Evolutionary conservation across 1,284 basidiomycete genomes (phyloP), one percentile per base, ranked within the genome.

Genomic region (Malassezia dermatis): DNA sequence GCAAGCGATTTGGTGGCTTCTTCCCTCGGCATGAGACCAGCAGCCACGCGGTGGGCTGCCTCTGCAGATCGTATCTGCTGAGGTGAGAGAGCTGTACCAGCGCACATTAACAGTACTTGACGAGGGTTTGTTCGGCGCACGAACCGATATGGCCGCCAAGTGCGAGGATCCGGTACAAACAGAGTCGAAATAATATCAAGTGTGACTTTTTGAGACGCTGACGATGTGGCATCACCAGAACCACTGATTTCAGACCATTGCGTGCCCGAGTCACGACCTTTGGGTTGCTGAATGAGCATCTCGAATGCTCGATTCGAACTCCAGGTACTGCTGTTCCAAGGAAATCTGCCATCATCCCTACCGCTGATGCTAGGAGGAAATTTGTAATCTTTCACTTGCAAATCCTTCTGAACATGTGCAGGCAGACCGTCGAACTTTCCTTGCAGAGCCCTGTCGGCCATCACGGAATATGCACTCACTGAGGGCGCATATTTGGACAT

Each of bases 101-200:
- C 62, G 24, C 62, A 62, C 3, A 74, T 51, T 17, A 74, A 57
- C 21, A 74, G 65, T 54, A 71, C 53, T 57, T 74, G 71, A 1
- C 69, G 61, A 4, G 71, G 71, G 46, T 72, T 67, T 6, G 61
- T 61, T 23, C 71, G 63, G 21, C 71, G 63, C 19, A 74, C 69
- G 27, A 67, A 63, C 1, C 71, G 62, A 28, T 70, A 59, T 21
- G 71, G 67, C 21, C 61, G 59, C 63, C 61, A 70, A 0, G 61
- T 57, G 27, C 71, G 56, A 3, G 71, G 69, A 42, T 73, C 71
- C 1, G 69, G 63, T 1, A 69, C 55, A 34, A 73, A 73, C 3
- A 71, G 58, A 34, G 64, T 60, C 11, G 17, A 4, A 12, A 57
- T 34, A 21, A 34, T 43, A 12, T 52, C 55, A 2, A 32, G 2